Percentiles rank a stretch among this genome's conserved stretches.
phyloP scores from a whole-genome alignment of 2,329 filamentous ascomycete genomes.

The Allantophomopsis cytisporea region DNA sequence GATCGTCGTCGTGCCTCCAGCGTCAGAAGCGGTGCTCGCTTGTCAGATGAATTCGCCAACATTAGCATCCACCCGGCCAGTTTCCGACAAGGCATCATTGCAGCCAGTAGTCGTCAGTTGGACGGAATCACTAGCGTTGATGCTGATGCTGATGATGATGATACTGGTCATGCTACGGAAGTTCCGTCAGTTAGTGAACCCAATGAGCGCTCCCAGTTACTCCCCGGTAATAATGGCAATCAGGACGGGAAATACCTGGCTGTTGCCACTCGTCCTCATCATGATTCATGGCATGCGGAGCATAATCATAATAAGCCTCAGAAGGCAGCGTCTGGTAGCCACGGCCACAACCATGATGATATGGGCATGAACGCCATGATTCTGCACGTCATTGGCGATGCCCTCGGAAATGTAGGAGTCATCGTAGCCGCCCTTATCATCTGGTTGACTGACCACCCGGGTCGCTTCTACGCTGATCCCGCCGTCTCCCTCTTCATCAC shows the following conservation, averaged over 20 bases:
- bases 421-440: conserved; percentile 77
- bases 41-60: conserved; percentile 52
- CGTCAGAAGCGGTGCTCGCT: conserved; percentile 34
- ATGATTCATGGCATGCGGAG: conserved; percentile 38
- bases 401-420: conserved; percentile 75
- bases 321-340: conserved; percentile 43
- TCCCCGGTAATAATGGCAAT: conserved; percentile 7
- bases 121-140: conserved; percentile 36
- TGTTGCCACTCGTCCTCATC: not conserved
- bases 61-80: conserved; percentile 79
- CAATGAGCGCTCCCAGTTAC: conserved; percentile 16
- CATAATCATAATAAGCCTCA: conserved; percentile 76
- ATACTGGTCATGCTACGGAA: conserved; percentile 16
- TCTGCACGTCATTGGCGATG: conserved; percentile 67
- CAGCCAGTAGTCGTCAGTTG: conserved; percentile 53
- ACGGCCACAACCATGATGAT: conserved; percentile 70
- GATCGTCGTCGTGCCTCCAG: conserved; percentile 15
- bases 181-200: conserved; percentile 19
- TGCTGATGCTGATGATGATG: conserved; percentile 5
- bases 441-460: conserved; percentile 74
- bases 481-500: conserved; percentile 91
- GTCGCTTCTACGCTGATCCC: conserved; percentile 81
- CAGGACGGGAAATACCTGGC: conserved; percentile 3
- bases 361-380: conserved; percentile 91
- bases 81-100: conserved; percentile 86